Conservation (phyloP, 345 rosid species). For the Corymbia maculata region DNA sequence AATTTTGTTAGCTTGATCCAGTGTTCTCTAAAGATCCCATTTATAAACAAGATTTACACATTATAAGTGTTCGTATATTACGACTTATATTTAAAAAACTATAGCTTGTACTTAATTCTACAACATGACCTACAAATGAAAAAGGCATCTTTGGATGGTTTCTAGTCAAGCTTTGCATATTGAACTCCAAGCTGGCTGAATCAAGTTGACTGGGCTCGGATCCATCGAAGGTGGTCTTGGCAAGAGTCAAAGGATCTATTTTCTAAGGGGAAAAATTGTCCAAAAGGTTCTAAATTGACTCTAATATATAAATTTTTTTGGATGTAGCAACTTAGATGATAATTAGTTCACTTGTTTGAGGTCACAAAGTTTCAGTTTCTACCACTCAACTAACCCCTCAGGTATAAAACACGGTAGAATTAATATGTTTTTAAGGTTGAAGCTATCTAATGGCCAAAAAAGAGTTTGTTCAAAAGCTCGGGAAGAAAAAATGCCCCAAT, state of each 20-base stretch:
- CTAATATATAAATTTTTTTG: too few relatives aligned
- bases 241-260: neutral
- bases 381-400: neutral
- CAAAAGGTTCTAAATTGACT: too few relatives aligned
- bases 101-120: too few relatives aligned
- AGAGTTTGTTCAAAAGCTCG: neutral
- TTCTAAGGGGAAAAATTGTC: neutral
- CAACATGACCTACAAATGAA: neutral
- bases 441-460: neutral
- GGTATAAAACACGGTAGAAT: neutral
- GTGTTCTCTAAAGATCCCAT: too few relatives aligned
- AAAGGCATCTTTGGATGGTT: neutral
- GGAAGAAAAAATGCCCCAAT: neutral
- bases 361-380: neutral
- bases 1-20: too few relatives aligned
- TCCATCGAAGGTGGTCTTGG: neutral
- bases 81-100: too few relatives aligned
- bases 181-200: neutral
- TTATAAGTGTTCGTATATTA: too few relatives aligned
- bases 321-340: neutral
- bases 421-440: neutral
- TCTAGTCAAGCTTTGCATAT: neutral
- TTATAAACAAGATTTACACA: too few relatives aligned
- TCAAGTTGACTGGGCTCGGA: neutral
- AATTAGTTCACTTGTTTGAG: neutral